Percentiles rank a stretch among this genome's conserved stretches.
phyloP scores from a whole-genome alignment of 2,329 filamentous ascomycete species.

The Parastagonospora nodorum region DNA sequence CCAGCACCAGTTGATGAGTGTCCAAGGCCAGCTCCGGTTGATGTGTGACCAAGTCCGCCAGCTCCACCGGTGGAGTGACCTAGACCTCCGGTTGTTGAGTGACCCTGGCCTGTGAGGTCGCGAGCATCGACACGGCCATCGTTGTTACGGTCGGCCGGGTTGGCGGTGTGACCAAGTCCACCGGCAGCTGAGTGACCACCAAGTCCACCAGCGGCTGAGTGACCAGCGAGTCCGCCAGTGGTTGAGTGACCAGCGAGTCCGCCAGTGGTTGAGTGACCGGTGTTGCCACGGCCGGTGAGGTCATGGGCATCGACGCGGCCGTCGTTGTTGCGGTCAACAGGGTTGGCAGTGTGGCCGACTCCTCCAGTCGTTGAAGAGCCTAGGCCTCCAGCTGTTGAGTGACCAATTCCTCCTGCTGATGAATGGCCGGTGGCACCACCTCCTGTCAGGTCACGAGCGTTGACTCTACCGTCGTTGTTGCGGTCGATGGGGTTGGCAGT shows the following conservation, averaged over 20 bases:
- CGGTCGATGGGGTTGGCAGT: background rate
- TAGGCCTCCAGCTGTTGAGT: background rate
- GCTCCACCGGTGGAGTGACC: background rate
- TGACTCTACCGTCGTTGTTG: slow-evolving; percentile 1
- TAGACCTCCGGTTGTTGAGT: background rate
- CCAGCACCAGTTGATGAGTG: background rate
- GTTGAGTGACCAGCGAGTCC: background rate
- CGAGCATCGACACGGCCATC: slow-evolving; percentile 2
- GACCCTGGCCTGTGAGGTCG: background rate
- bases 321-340: slow-evolving; percentile 1
- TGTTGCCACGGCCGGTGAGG: background rate
- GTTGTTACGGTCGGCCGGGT: slow-evolving; percentile 1
- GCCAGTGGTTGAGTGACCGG: background rate
- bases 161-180: slow-evolving; percentile 1
- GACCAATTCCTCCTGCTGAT: background rate
- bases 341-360: background rate
- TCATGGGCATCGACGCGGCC: background rate
- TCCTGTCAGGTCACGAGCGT: background rate
- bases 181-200: background rate
- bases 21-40: background rate
- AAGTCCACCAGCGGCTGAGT: background rate
- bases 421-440: background rate
- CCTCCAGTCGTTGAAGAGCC: too few relatives aligned
- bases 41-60: background rate
- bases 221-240: background rate